Conservation (phyloP, 768 basidiomycete genomes). For the Mycena filopes region DNA sequence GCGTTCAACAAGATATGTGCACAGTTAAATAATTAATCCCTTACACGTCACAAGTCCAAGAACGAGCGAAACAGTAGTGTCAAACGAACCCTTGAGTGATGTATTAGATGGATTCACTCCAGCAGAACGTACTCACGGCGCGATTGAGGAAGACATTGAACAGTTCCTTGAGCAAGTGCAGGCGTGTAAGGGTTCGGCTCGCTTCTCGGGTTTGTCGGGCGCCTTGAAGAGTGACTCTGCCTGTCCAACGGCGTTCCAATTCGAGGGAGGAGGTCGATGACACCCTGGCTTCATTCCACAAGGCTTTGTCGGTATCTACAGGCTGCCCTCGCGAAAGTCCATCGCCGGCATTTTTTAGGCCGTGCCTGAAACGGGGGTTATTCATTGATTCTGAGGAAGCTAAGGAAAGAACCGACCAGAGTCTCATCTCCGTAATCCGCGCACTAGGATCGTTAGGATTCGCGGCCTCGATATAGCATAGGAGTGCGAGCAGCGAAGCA, state of each 20-base stretch:
- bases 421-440: constrained; percentile 28
- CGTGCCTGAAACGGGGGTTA: constrained; percentile 28
- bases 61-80: constrained; percentile 40
- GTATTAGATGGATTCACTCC: neutral
- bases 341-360: constrained; percentile 27
- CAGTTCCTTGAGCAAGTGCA: constrained; percentile 40
- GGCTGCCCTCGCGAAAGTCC: constrained; percentile 15
- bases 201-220: constrained; percentile 24
- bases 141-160: constrained; percentile 44
- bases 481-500: constrained; percentile 32
- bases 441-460: neutral
- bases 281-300: neutral
- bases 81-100: constrained; percentile 39
- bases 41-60: constrained; percentile 42
- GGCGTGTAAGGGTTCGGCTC: constrained; percentile 35
- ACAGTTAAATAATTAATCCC: constrained; percentile 4
- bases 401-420: constrained; percentile 32
- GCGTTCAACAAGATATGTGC: too few relatives aligned
- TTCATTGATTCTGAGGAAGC: neutral
- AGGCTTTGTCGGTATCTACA: neutral
- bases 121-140: constrained; percentile 27
- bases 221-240: neutral
- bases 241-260: constrained; percentile 19
- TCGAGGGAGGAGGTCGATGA: neutral
- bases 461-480: constrained; percentile 28